phyloP scores from a whole-genome alignment of 176 grass and related monocot genomes.

The Zoysia japonica region DNA sequence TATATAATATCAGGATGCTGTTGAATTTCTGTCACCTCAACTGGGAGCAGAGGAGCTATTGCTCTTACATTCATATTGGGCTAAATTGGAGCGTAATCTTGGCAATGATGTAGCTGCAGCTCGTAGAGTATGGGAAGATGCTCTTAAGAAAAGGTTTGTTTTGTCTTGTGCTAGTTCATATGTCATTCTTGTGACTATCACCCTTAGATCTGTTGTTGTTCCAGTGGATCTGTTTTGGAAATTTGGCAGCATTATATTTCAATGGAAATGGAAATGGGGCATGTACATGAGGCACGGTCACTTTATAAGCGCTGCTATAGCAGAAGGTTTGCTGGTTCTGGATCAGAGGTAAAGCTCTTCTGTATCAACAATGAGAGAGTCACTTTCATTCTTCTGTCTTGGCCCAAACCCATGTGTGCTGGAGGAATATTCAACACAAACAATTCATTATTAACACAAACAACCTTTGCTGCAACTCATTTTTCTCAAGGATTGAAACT shows the following conservation, averaged over 20 bases:
- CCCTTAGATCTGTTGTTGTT: conserved; percentile 39
- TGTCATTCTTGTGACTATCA: conserved; percentile 2
- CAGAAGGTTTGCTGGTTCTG: conserved; percentile 78
- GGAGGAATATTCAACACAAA: too few relatives aligned
- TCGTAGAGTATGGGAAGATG: conserved; percentile 85
- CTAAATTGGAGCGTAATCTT: conserved; percentile 74
- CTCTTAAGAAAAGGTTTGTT: conserved; percentile 76
- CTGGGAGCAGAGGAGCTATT: conserved; percentile 68
- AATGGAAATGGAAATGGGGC: conserved; percentile 74
- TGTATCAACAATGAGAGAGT: background rate
- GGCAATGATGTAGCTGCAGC: conserved; percentile 72
- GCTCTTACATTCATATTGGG: conserved; percentile 74
- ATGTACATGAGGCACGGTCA: conserved; percentile 75
- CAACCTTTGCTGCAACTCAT: too few relatives aligned
- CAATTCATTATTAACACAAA: too few relatives aligned
- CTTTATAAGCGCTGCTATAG: conserved; percentile 94
- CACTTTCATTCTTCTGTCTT: background rate
- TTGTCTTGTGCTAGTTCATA: conserved; percentile 32
- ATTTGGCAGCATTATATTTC: conserved; percentile 77
- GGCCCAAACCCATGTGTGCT: background rate
- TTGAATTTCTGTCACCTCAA: conserved; percentile 65
- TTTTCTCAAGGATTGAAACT: too few relatives aligned
- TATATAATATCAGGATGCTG: conserved; percentile 65
- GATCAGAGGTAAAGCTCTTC: conserved; percentile 77
- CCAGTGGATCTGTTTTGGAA: conserved; percentile 80